Conservation (phyloP, 176 grass and related monocot species). For the Eleusine indica region DNA sequence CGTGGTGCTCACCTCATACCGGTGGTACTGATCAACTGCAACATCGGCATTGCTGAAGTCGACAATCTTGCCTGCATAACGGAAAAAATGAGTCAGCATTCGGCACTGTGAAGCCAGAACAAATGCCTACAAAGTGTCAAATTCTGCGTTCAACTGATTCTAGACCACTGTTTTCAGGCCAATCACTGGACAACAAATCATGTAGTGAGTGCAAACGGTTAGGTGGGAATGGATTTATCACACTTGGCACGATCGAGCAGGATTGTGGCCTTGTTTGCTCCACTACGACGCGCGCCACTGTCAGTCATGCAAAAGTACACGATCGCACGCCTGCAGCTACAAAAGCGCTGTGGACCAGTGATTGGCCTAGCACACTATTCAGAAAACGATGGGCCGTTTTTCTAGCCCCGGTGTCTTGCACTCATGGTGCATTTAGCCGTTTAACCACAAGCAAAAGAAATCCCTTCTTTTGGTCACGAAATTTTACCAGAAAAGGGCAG, state of each 20-base stretch:
- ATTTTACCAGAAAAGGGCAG: neutral
- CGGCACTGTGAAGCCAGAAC: neutral
- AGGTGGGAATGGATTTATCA: slow-evolving; percentile 19
- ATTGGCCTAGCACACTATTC: neutral
- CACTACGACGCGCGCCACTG: neutral
- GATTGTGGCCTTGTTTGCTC: slow-evolving; percentile 13
- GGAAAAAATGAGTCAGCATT: neutral
- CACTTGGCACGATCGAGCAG: neutral
- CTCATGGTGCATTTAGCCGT: neutral
- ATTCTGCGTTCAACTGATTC: neutral
- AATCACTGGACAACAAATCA: neutral
- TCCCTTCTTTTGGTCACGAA: neutral
- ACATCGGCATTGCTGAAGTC: slow-evolving; percentile 98
- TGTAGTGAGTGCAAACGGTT: neutral
- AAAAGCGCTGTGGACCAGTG: slow-evolving; percentile 1
- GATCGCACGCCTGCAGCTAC: neutral
- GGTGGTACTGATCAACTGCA: slow-evolving; percentile 90
- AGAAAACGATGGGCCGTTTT: neutral
- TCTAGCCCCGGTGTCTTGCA: neutral
- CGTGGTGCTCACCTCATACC: slow-evolving; percentile 59
- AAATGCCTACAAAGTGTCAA: neutral
- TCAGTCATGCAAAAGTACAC: neutral
- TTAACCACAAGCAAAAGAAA: neutral
- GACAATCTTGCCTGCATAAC: slow-evolving; percentile 64
- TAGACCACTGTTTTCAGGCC: slow-evolving; percentile 2